Evolutionary conservation across 2,329 filamentous ascomycete genomes (phyloP).

Genomic region (Neoscytalidium dimidiatum): DNA sequence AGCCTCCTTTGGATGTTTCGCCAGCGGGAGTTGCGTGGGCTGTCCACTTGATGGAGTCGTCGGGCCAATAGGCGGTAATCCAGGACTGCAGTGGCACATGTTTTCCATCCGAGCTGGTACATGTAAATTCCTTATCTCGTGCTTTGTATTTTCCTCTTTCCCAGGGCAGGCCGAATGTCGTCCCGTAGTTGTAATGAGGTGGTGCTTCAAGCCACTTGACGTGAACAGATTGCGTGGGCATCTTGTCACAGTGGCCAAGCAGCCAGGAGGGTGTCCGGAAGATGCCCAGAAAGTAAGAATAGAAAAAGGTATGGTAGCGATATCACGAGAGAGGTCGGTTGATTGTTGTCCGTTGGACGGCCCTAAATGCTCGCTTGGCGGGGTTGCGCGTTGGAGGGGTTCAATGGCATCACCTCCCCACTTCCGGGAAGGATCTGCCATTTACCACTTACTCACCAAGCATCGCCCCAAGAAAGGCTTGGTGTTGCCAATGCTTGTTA

Average conservation of each 20-base stretch:
- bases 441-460: neutral
- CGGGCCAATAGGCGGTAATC: conserved; percentile 61
- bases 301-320: neutral
- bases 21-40: conserved; percentile 56
- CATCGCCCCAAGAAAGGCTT: conserved; percentile 12
- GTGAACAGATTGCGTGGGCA: neutral
- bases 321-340: neutral
- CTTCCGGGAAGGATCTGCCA: neutral
- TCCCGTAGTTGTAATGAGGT: conserved; percentile 27
- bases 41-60: conserved; percentile 64
- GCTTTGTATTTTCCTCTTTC: conserved; percentile 38
- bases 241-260: neutral
- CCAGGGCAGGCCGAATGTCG: conserved; percentile 45
- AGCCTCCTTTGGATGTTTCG: conserved; percentile 42
- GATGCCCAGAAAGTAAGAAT: too few species aligned
- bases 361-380: neutral
- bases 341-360: neutral
- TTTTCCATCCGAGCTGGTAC: neutral
- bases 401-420: conserved; percentile 11
- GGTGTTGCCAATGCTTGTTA: neutral
- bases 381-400: conserved; percentile 8
- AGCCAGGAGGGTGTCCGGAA: neutral
- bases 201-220: neutral
- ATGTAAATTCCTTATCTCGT: conserved; percentile 36
- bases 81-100: conserved; percentile 52